phyloP scores from a whole-genome alignment of 345 rosid genomes.

The Mangifera indica region DNA sequence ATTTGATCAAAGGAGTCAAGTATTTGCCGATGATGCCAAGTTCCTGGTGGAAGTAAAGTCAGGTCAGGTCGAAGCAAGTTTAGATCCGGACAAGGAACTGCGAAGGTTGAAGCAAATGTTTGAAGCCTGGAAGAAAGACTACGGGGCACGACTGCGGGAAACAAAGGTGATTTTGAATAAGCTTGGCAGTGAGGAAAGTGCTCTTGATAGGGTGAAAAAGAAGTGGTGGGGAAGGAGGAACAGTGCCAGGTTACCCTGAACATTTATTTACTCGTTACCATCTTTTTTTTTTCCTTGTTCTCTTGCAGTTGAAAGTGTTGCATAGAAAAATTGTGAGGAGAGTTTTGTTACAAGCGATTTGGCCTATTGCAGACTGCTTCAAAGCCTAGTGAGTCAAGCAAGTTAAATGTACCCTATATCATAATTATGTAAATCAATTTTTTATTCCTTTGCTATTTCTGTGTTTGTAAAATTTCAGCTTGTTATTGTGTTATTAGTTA shows the following conservation, averaged over 20 bases:
- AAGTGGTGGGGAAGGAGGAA: slow-evolving; percentile 99
- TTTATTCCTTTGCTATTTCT: not conserved
- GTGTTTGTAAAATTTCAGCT: slow-evolving; percentile 12
- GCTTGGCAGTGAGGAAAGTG: slow-evolving; percentile 80
- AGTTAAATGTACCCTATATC: not conserved
- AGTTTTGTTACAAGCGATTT: slow-evolving; percentile 9
- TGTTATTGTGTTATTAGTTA: not conserved
- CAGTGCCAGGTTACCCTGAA: slow-evolving; percentile 56
- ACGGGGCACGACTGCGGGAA: slow-evolving; percentile 73
- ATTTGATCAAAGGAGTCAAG: slow-evolving; percentile 93
- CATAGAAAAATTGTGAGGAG: slow-evolving; percentile 14
- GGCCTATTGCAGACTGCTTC: not conserved
- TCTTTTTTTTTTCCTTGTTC: not conserved
- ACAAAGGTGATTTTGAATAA: slow-evolving; percentile 81
- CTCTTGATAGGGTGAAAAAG: slow-evolving; percentile 65
- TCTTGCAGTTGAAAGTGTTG: not conserved
- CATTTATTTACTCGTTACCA: slow-evolving; percentile 1
- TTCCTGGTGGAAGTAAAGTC: slow-evolving; percentile 97
- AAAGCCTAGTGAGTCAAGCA: not conserved
- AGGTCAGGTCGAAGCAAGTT: slow-evolving; percentile 90
- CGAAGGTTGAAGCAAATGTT: slow-evolving; percentile 91
- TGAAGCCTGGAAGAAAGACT: slow-evolving; percentile 98
- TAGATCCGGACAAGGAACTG: slow-evolving; percentile 88
- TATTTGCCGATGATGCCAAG: slow-evolving; percentile 92
- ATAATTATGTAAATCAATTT: slow-evolving; percentile 11